Evolutionary conservation across 345 rosid species (phyloP).

Genomic region (Eucalyptus virginea): DNA sequence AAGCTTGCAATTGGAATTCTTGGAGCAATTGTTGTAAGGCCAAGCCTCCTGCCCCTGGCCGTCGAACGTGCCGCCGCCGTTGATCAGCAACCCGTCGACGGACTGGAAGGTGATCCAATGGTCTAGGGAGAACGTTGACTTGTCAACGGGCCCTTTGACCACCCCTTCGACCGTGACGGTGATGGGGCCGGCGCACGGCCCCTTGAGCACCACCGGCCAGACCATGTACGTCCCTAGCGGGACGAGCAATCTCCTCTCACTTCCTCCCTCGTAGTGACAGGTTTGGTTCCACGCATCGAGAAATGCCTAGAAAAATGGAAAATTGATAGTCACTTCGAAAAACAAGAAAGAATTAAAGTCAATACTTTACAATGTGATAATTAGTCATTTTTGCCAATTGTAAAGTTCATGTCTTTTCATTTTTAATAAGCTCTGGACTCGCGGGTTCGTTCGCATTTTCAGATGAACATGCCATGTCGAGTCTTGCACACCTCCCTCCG

Average conservation of each 20-base stretch:
- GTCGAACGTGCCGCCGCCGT: conserved; percentile 6
- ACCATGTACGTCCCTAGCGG: conserved; percentile 10
- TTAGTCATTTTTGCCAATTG: background rate
- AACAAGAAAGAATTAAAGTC: background rate
- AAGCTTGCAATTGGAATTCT: background rate
- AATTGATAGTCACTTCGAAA: background rate
- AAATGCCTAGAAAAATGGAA: background rate
- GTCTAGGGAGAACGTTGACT: background rate
- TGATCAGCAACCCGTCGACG: background rate
- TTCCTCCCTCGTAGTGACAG: background rate
- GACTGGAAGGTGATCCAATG: conserved; percentile 8
- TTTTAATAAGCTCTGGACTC: background rate
- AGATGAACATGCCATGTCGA: background rate
- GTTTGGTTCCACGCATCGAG: conserved; percentile 4
- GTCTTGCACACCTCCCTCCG: background rate
- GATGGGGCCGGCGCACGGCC: conserved; percentile 17
- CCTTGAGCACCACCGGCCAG: background rate
- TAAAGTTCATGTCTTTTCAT: background rate
- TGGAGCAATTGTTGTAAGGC: background rate
- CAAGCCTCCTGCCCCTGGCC: conserved; percentile 17
- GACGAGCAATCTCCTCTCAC: background rate
- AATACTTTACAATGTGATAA: background rate
- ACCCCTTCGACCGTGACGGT: background rate
- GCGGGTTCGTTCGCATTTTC: background rate
- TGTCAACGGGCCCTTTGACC: background rate